A percentile compares a stretch with the other conserved stretches of the same genome.
These are phyloP conservation scores for Camellia lanceoleosa DNA, from an alignment of 148 eudicot species.

Conservation along the genomic window DNA sequence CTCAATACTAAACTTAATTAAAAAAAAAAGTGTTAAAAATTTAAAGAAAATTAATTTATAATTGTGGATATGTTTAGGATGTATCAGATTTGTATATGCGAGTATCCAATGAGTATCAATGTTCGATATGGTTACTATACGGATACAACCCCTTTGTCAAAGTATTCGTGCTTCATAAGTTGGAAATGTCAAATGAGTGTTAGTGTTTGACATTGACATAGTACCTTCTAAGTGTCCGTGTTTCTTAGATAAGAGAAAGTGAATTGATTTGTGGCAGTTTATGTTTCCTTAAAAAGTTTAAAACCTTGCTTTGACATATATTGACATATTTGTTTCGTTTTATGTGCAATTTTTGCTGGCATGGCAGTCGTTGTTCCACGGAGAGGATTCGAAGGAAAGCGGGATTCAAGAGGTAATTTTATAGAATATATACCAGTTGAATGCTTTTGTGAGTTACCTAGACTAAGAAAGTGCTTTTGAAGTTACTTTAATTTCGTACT, in stretches of 20 bases:
- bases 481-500: slow-evolving; percentile 8
- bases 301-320: neutral
- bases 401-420: slow-evolving; percentile 81
- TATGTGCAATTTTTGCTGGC: slow-evolving; percentile 8
- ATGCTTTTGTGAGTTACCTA: neutral
- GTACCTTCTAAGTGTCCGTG: too few relatives aligned
- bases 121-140: too few relatives aligned
- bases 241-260: neutral
- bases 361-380: slow-evolving; percentile 72
- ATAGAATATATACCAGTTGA: neutral
- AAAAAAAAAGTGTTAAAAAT: too few relatives aligned
- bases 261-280: neutral
- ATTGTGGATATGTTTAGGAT: too few relatives aligned
- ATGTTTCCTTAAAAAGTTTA: slow-evolving; percentile 2
- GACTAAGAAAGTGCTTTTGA: neutral
- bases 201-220: too few relatives aligned
- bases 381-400: slow-evolving; percentile 71
- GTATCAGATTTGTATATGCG: too few relatives aligned
- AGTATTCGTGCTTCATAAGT: too few relatives aligned
- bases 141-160: too few relatives aligned
- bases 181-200: too few relatives aligned
- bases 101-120: too few relatives aligned
- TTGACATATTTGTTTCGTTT: slow-evolving; percentile 10
- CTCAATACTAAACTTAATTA: too few relatives aligned
- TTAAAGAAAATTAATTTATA: too few relatives aligned